Base-by-base conservation (phyloP, 306 rosid species). In the Malus sieversii region DNA sequence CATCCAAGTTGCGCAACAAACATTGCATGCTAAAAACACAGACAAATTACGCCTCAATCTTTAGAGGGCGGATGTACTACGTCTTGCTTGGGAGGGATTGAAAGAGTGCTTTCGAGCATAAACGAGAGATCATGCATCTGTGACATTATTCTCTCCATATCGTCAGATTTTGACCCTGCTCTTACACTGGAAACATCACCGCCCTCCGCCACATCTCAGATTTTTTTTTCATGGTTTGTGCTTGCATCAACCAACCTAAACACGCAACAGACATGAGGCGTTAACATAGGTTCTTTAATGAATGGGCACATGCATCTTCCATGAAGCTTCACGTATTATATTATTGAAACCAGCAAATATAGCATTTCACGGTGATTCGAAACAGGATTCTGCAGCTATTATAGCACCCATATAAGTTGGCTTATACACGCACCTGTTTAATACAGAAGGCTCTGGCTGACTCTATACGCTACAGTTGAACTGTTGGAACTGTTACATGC, bases 121-220 rank as follows among this genome's bases (percentile, higher is more conserved):
- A 92, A 96, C 48, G 96, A 90, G 64, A 96, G 90, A 80, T 96
- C 92, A 72, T 88, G 96, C 98, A 92, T 96, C 82, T 89, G 97
- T 27, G 91, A 88, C 80, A 90, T 45, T 80, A 88, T 62, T 83
- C 40, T 79, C 83, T 88, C 90, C 78, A 77, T 83, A 33, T 86
- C 90, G 71, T 86, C 82, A 18, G 75, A 80, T 73, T 81, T 84
- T 51, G 93, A 76, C 78, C 73, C 77, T 63, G 66, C 75, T 70
- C 80, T 80, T 72, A 79, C 75, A 70, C 80, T 33, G 55, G 86
- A 78, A 80, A 72, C 77, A 78, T 72, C 87, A 60, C 64, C 67
- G 18, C 68, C 45, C 75, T 70, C 65, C 19, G 18, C 22, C 20
- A 5, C 35, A 22, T 65, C 82, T 73, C 79, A 4, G 64, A 75